Evolutionary conservation across 352 stramenopile genomes (phyloP).

Genomic region (Globisporangium nunn): DNA sequence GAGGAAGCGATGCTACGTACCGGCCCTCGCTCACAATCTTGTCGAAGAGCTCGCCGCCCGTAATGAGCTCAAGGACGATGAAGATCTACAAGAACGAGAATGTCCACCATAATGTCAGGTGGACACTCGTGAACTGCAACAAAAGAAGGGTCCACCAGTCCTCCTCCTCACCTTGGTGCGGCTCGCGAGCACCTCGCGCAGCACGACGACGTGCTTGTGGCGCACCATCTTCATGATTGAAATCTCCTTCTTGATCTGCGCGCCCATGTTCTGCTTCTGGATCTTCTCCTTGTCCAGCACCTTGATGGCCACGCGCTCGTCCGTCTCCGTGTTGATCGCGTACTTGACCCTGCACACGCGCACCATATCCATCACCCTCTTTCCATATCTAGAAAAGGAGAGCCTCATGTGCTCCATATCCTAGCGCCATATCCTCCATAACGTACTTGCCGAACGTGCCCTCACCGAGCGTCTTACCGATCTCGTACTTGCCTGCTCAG

Average conservation of each 20-base stretch:
- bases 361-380: neutral
- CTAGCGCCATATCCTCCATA: neutral
- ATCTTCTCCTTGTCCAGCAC: slow-evolving; percentile 98
- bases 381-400: neutral
- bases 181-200: slow-evolving; percentile 87
- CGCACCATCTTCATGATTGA: slow-evolving; percentile 97
- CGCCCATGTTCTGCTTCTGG: slow-evolving; percentile 97
- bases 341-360: slow-evolving; percentile 79
- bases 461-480: slow-evolving; percentile 93
- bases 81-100: slow-evolving; percentile 83
- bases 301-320: slow-evolving; percentile 96
- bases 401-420: neutral
- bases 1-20: slow-evolving; percentile 15
- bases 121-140: neutral
- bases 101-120: neutral
- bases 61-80: slow-evolving; percentile 90
- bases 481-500: slow-evolving; percentile 93
- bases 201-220: slow-evolving; percentile 85
- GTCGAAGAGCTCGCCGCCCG: slow-evolving; percentile 90
- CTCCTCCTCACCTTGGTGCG: slow-evolving; percentile 87
- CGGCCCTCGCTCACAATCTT: slow-evolving; percentile 94
- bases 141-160: neutral
- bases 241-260: slow-evolving; percentile 98
- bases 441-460: slow-evolving; percentile 95
- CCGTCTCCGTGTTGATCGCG: slow-evolving; percentile 93